Evolutionary conservation across 345 rosid genomes (phyloP).

Genomic region (Brassica napus): DNA sequence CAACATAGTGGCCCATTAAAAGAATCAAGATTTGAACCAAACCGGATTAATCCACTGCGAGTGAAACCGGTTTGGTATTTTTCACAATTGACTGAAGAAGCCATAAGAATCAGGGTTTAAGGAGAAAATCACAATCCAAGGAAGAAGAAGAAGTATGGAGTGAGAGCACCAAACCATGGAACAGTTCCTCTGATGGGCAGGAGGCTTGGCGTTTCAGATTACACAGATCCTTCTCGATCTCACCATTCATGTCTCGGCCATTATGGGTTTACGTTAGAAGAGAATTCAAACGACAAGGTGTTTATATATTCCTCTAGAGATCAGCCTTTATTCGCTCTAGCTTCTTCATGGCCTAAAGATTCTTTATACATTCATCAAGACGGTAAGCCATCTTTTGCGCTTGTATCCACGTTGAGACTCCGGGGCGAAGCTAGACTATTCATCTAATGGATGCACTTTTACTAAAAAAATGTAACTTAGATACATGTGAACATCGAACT

Average conservation of each 20-base stretch:
- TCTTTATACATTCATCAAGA: conserved; percentile 59
- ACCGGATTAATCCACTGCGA: neutral
- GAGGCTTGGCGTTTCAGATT: conserved; percentile 60
- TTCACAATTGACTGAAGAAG: neutral
- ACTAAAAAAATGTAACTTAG: too few relatives aligned
- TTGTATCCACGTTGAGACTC: conserved; percentile 65
- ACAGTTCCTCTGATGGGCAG: conserved; percentile 57
- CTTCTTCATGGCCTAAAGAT: conserved; percentile 74
- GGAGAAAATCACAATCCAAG: conserved; percentile 6
- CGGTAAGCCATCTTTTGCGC: conserved; percentile 80
- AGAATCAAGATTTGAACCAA: neutral
- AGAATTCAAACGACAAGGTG: conserved; percentile 76
- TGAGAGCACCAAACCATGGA: neutral
- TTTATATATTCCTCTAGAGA: conserved; percentile 60
- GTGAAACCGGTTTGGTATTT: neutral
- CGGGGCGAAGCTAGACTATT: conserved; percentile 22
- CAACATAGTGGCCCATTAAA: neutral
- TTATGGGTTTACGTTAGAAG: conserved; percentile 69
- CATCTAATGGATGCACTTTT: too few relatives aligned
- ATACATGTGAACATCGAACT: too few relatives aligned
- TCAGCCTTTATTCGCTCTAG: conserved; percentile 47
- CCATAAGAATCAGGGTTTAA: conserved; percentile 22
- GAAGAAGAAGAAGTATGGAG: neutral
- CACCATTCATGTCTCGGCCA: conserved; percentile 51
- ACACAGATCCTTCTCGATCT: conserved; percentile 16